These are phyloP conservation scores for Mortierella sp. DNA, from an alignment of 371 early-diverging fungal species.

Conservation along the genomic window DNA sequence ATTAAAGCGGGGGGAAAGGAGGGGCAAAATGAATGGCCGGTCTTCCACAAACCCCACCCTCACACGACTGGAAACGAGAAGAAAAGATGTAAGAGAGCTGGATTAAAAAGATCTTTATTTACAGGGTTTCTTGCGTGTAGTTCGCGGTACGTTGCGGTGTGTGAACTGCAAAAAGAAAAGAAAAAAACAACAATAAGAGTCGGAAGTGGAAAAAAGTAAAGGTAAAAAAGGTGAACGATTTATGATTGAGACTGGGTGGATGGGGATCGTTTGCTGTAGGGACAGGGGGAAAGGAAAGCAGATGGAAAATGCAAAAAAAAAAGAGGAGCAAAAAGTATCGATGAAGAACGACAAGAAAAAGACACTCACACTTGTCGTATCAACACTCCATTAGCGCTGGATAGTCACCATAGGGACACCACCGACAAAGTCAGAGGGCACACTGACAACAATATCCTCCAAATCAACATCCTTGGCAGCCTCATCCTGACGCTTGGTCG, in stretches of 20 bases:
- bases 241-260: background rate
- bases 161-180: background rate
- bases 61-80: background rate
- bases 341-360: background rate
- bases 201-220: slow-evolving; percentile 1
- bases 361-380: background rate
- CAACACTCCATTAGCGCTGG: background rate
- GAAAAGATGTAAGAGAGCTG: too few relatives aligned
- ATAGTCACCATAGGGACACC: background rate
- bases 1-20: background rate
- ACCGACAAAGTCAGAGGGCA: slow-evolving; percentile 23
- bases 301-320: too few relatives aligned
- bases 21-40: background rate
- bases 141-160: background rate
- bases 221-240: background rate
- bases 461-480: slow-evolving; percentile 31
- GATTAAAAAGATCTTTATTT: slow-evolving; percentile 10
- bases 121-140: background rate
- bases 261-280: background rate
- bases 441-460: slow-evolving; percentile 49
- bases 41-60: background rate
- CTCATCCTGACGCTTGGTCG: slow-evolving; percentile 38
- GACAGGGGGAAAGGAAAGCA: too few relatives aligned
- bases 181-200: background rate
- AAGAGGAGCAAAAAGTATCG: background rate